Evolutionary conservation across 1,139 yeast species (phyloP).

Genomic region (Geotrichum carabidarum): DNA sequence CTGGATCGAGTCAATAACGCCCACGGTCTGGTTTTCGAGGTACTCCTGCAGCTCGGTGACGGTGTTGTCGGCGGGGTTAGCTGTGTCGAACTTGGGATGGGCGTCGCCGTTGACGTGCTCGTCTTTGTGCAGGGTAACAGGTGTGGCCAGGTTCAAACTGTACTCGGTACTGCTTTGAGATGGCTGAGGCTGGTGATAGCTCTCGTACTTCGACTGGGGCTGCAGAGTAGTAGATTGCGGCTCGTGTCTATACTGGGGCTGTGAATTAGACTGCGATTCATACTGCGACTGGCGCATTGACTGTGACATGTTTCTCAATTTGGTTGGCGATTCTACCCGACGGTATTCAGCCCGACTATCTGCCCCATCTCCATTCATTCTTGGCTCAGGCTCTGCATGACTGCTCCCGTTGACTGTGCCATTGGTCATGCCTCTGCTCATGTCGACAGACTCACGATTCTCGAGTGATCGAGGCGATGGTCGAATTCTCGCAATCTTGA

Average conservation of each 20-base stretch:
- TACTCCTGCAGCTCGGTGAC: slow-evolving; percentile 77
- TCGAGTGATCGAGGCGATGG: slow-evolving; percentile 14
- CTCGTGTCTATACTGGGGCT: too few relatives aligned
- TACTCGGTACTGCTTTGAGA: neutral
- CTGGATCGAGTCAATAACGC: slow-evolving; percentile 86
- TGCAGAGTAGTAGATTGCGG: too few relatives aligned
- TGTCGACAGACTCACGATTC: neutral
- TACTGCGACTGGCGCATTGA: too few relatives aligned
- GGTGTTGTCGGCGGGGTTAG: slow-evolving; percentile 75
- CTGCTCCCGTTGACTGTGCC: neutral
- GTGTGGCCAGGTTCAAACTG: neutral
- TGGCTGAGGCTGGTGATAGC: neutral
- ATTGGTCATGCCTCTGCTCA: neutral
- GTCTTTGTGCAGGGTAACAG: too few relatives aligned
- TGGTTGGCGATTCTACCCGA: too few relatives aligned
- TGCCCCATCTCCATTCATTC: too few relatives aligned
- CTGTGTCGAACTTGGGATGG: slow-evolving; percentile 60
- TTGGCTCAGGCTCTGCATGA: too few relatives aligned
- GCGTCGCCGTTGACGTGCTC: neutral
- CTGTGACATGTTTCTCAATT: too few relatives aligned
- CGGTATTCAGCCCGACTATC: too few relatives aligned
- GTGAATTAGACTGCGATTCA: too few relatives aligned
- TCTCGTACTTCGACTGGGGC: neutral
- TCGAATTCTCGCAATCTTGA: slow-evolving; percentile 51
- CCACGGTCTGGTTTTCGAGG: slow-evolving; percentile 89